Evolutionary conservation across 2,329 filamentous ascomycete species (phyloP).

Genomic region (Pleomassaria siparia): DNA sequence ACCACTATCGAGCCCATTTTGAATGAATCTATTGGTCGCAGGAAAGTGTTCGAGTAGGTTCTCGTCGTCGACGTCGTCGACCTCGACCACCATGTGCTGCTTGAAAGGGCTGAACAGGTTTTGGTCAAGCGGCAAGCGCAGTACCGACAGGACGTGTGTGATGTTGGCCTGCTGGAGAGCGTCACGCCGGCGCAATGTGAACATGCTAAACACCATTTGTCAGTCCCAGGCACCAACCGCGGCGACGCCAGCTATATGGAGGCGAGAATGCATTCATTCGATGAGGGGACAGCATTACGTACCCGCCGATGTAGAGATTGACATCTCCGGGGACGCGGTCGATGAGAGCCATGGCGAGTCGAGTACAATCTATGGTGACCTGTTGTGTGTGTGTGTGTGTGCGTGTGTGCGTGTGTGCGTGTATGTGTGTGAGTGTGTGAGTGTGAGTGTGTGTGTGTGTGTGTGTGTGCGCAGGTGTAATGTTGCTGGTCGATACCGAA

Average conservation of each 20-base stretch:
- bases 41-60: conserved; percentile 83
- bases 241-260: conserved; percentile 8
- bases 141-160: conserved; percentile 86
- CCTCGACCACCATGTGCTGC: conserved; percentile 72
- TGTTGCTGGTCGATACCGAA: not conserved
- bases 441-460: too few relatives aligned
- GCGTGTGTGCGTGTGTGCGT: too few relatives aligned
- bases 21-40: conserved; percentile 78
- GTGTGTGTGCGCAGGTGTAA: not conserved
- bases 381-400: too few relatives aligned
- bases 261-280: conserved; percentile 19
- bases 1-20: conserved; percentile 66
- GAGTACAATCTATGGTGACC: not conserved
- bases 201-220: conserved; percentile 61
- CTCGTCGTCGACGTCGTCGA: conserved; percentile 89
- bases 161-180: conserved; percentile 73
- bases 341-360: conserved; percentile 56
- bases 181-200: conserved; percentile 72
- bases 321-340: conserved; percentile 69
- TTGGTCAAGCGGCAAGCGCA: conserved; percentile 62
- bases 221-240: conserved; percentile 18
- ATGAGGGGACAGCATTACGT: conserved; percentile 39
- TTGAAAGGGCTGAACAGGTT: conserved; percentile 63
- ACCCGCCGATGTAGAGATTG: conserved; percentile 80
- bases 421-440: too few relatives aligned